Percentiles rank a stretch among this genome's conserved stretches.
Conservation (phyloP, 257 asterid genomes). For the Cruciata laevipes region DNA sequence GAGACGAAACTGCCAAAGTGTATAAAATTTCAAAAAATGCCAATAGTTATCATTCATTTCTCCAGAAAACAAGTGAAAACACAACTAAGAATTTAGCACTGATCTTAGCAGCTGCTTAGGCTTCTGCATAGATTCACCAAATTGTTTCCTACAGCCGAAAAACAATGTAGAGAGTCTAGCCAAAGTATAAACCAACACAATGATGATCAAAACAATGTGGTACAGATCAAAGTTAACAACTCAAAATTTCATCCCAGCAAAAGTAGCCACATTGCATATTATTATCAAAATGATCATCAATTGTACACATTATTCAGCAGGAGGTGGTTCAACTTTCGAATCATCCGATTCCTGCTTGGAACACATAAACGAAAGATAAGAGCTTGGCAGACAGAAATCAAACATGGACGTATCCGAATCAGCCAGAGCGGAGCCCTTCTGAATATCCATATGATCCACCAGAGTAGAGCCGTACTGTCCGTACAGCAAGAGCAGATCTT, state of each 20-base stretch:
- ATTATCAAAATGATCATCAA: background rate
- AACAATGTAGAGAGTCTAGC: no score
- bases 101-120: background rate
- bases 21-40: background rate
- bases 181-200: no score
- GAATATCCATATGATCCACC: slow-evolving; percentile 10
- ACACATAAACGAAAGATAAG: slow-evolving; percentile 7
- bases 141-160: no score
- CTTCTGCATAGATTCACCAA: no score
- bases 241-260: background rate
- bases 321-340: background rate
- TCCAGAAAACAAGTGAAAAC: background rate
- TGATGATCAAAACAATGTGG: background rate
- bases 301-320: background rate
- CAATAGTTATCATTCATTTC: background rate
- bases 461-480: slow-evolving; percentile 4
- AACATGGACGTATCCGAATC: slow-evolving; percentile 5
- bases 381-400: slow-evolving; percentile 8
- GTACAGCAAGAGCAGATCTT: slow-evolving; percentile 10
- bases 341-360: background rate
- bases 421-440: background rate
- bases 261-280: background rate
- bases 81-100: background rate
- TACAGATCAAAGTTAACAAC: background rate
- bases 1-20: background rate